Evolutionary conservation across 1,284 basidiomycete species (phyloP), one percentile per base, ranked within the genome.

Genomic region (Pseudomicrostroma phylloplanum): DNA sequence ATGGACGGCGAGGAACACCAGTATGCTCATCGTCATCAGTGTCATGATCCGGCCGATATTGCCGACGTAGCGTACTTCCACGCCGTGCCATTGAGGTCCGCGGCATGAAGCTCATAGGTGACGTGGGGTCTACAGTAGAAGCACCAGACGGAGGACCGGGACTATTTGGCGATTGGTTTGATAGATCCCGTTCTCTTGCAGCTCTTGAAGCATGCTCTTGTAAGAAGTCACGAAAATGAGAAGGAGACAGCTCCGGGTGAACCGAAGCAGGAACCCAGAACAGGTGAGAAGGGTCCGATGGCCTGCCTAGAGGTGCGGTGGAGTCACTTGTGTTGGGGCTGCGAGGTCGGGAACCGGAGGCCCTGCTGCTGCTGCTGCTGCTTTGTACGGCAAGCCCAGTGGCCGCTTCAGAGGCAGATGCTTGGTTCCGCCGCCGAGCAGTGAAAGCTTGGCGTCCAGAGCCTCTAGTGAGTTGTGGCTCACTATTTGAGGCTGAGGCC

Each of bases 191-290:
- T 42, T 72, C 69, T 19, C 78, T 67, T 7, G 72, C 80, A 25
- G 80, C 81, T 1, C 80, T 77, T 23, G 71, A 71, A 1, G 93
- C 87, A 81, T 97, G 94, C 72, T 96, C 90, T 80, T 93, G 90
- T 70, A 98, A 86, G 77, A 97, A 96, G 30, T 88, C 88, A 63
- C 91, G 87, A 81, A 98, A 98, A 81, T 97, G 92, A 58, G 88
- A 87, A 11, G 96, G 96, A 0, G 93, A 94, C 76, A 98, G 90
- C 82, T 98, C 94, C 21, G 94, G 96, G 78, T 98, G 94, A 23
- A 96, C 83, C 61, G 89, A 87, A 15, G 94, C 94, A 46, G 94
- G 94, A 17, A 98, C 91, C 94, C 94, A 98, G 83, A 96, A 97
- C 64, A 96, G 86, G 80, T 91, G 69, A 23, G 64, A 64, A 6